Evolutionary conservation across 768 basidiomycete genomes (phyloP).

Genomic region (Trametes maxima): DNA sequence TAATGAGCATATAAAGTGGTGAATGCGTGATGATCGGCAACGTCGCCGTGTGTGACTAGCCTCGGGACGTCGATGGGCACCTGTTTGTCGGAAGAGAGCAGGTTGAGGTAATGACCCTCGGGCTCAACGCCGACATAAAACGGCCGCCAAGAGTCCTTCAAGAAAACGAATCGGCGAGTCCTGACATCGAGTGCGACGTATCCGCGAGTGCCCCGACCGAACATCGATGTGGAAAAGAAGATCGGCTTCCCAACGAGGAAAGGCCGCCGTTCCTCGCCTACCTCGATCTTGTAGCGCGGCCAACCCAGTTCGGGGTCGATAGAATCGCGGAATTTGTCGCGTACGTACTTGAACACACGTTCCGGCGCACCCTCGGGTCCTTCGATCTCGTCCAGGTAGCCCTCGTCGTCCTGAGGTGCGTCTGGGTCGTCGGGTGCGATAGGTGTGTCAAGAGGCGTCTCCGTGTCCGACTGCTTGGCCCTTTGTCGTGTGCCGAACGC

Average conservation of each 20-base stretch:
- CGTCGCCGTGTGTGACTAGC: slow-evolving; percentile 9
- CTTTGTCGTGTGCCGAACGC: no score
- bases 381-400: no score
- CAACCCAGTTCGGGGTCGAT: not conserved
- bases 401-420: no score
- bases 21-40: not conserved
- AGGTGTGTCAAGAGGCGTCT: no score
- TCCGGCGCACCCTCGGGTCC: no score
- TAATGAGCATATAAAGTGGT: not conserved
- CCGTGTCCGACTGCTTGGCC: no score
- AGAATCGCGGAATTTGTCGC: not conserved
- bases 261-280: not conserved
- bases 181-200: slow-evolving; percentile 16
- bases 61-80: not conserved
- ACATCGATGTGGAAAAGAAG: not conserved
- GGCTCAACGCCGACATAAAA: not conserved
- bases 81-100: not conserved
- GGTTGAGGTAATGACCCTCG: slow-evolving; percentile 9
- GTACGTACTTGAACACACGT: not conserved
- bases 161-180: slow-evolving; percentile 9
- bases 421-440: no score
- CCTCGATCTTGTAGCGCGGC: slow-evolving; percentile 9
- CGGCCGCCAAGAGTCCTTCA: slow-evolving; percentile 22
- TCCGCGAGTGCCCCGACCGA: slow-evolving; percentile 15
- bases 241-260: slow-evolving; percentile 7